Evolutionary conservation across 805 yeast genomes (phyloP), one percentile per base, ranked within the genome.

Genomic region (Zygotorulaspora danielsina): DNA sequence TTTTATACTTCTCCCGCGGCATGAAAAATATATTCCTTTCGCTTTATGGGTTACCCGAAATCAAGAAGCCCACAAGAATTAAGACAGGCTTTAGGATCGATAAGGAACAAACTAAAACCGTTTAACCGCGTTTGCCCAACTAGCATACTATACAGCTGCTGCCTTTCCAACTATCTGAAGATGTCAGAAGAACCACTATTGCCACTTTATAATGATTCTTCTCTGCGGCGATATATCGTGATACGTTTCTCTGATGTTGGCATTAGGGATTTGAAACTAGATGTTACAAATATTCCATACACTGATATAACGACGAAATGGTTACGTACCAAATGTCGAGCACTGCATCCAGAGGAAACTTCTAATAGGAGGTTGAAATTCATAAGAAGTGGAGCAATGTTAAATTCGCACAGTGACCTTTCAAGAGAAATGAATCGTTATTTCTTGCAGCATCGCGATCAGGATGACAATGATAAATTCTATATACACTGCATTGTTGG

Each of bases 401-500:
- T 61, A 17, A 50, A 48, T 28, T 41, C 49, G 11, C 45, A 46
- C 30, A 31, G 48, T 7, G 49, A 52, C 32, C 39, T 56, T 13
- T 44, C 47, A 6, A 33, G 38, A 13, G 52, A 46, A 21, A 19
- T 50, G 15, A 40, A 45, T 27, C 41, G 45, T 10, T 50, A 44
- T 33, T 52, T 53, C 21, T 42, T 28, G 25, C 37, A 39, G 22
- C 37, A 36, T 24, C 28, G 28, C 29, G 33, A 34, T 22, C 25
- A 15, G 10, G 29, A 32, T 19, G 42, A 38, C 10, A 50, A 42
- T 40, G 47, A 64, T 7, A 63, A 64, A 32, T 64, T 82, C n/a
- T 84, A 79, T 53, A 69, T 87, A 3, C 95, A 85, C 57, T 86
- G 95, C 63, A 73, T 85, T 4, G 71, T 85, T 10, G 95, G 96